Evolutionary conservation across 441 rosid species (phyloP).

Genomic region (Adansonia gregorii): DNA sequence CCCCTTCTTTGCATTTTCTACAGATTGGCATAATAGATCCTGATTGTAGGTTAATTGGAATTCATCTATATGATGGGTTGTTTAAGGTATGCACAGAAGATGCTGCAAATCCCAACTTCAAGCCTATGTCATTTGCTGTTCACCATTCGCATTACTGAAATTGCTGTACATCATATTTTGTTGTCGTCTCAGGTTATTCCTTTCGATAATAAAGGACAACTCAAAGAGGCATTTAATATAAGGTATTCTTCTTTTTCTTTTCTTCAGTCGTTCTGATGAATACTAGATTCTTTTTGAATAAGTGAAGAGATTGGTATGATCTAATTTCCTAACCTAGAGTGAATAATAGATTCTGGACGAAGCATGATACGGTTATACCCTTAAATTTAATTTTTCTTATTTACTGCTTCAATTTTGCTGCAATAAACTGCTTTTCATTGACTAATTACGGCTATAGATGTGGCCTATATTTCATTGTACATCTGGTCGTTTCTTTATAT

Average conservation of each 20-base stretch:
- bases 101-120: slow-evolving; percentile 14
- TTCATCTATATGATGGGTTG: slow-evolving; percentile 94
- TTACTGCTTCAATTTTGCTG: neutral
- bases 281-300: neutral
- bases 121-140: neutral
- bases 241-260: slow-evolving; percentile 49
- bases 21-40: slow-evolving; percentile 98
- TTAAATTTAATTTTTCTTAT: neutral
- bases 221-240: slow-evolving; percentile 96
- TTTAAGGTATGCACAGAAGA: slow-evolving; percentile 64
- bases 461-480: neutral
- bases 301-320: neutral
- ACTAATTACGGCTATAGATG: neutral
- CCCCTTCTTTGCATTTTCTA: slow-evolving; percentile 22
- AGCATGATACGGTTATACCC: neutral
- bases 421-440: neutral
- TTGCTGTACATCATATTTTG: slow-evolving; percentile 19
- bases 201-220: slow-evolving; percentile 95
- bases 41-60: slow-evolving; percentile 95
- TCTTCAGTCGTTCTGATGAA: neutral
- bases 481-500: neutral
- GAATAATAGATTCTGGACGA: neutral
- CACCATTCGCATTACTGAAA: neutral
- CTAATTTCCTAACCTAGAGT: slow-evolving; percentile 10
- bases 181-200: slow-evolving; percentile 81